Evolutionary conservation across 306 rosid genomes (phyloP), one percentile per base, ranked within the genome.

Genomic region (Chamaecrista fasciculata): DNA sequence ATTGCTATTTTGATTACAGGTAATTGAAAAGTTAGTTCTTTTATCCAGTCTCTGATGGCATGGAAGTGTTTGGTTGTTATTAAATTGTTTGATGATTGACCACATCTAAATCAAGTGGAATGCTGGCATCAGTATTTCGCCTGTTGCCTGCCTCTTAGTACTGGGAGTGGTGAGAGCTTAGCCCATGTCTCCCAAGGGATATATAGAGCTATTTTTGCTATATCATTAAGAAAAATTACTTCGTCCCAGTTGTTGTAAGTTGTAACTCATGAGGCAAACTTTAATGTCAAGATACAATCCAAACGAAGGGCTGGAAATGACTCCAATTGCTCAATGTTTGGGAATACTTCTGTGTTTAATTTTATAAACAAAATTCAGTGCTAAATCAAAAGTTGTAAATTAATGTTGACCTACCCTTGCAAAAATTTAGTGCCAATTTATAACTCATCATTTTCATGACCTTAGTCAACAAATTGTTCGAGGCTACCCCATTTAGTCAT

Each of bases 1-100:
- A 88, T 67, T 77, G 97, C 83, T 90, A 93, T 76, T 93, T 93
- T 70, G 98, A 94, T 82, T 94, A 94, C 80, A 94, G 98, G 97
- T 94, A 79, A 76, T 55, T 50, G 43, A 66, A 63, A 70, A 33
- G 50, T 25, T 76, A 26, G 44, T 50, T 78, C 29, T 43, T 39
- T 34, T 48, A 69, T 66, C 40, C 10, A 16, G 16, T 59, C 55
- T 59, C 28, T 58, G 20, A 39, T 0, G 12, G 56, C 7, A 42
- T 66, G 47, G 23, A 33, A 31, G 33, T 68, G 28, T 36, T 15
- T 46, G 62, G 67, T 52, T 2, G 11, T 12, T 34, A 42, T n/a
- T 66, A 47, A 42, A 67, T 74, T 25, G 24, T 48, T 75, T 57
- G 31, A 18, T 58, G 36, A 48, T 42, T 48, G 26, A 40, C 10